Evolutionary conservation across 768 basidiomycete genomes (phyloP), one percentile per base, ranked within the genome.

Genomic region (Mycena galericulata): DNA sequence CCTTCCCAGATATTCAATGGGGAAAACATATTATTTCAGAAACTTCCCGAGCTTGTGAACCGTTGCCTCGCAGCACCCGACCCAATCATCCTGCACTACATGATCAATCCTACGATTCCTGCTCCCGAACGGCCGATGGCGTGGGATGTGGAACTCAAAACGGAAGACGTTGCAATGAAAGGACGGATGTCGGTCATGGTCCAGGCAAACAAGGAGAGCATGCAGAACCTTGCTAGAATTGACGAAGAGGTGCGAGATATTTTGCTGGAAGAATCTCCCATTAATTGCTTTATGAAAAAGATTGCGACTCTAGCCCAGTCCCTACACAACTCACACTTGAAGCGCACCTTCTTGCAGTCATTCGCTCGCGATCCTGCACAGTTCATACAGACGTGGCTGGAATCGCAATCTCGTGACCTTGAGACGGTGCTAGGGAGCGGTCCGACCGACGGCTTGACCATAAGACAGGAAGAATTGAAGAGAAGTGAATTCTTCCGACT

Each of bases 211-310:
- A 90, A 92, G 57, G 94, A 94, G 66, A 91, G 90, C 54, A 80
- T 85, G 6, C 88, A 89, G 67, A 87, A 88, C 55, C 81, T 97
- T 22, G 74, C 84, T 18, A 91, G 89, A 75, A 80, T 97, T 22
- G 97, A 98, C 73, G 96, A 98, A 54, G 95, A 98, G 85, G 96
- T 96, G 46, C n/a, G n/a, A n/a, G n/a, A n/a, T n/a, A n/a, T n/a
- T n/a, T n/a, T n/a, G n/a, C n/a, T n/a, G n/a, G n/a, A n/a, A n/a
- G n/a, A n/a, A n/a, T n/a, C n/a, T n/a, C n/a, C n/a, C n/a, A n/a
- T n/a, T n/a, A n/a, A n/a, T n/a, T n/a, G n/a, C n/a, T n/a, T n/a
- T n/a, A n/a, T n/a, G n/a, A n/a, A n/a, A 47, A 72, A 96, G 94
- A 93, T 96, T 67, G 90, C 93, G n/a, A 84, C 92, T 29, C 84